Conservation (phyloP, 768 basidiomycete genomes). For the Kwoniella dejecticola region DNA sequence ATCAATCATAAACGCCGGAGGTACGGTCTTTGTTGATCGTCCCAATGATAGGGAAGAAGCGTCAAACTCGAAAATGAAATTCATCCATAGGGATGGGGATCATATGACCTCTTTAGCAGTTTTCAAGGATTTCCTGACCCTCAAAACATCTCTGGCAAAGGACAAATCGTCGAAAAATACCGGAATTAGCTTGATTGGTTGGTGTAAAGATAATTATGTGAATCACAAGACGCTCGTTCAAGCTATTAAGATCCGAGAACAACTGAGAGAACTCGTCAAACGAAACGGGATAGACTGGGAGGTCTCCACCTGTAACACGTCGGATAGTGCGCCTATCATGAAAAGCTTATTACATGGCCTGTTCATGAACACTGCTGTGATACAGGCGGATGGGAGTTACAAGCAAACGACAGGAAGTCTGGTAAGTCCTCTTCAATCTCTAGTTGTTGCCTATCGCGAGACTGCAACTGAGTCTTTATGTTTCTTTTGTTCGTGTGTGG, state of each 20-base stretch:
- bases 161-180: conserved; percentile 4
- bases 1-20: conserved; percentile 76
- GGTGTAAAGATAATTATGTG: conserved; percentile 82
- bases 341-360: conserved; percentile 74
- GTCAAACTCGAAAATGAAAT: conserved; percentile 68
- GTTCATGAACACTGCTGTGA: conserved; percentile 76
- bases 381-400: conserved; percentile 83
- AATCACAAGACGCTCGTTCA: conserved; percentile 79
- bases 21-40: conserved; percentile 75
- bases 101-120: conserved; percentile 87
- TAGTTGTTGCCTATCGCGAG: background rate
- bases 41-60: conserved; percentile 70
- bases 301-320: conserved; percentile 59
- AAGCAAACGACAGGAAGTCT: conserved; percentile 62
- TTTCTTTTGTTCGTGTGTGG: background rate
- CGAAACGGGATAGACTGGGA: conserved; percentile 66
- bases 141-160: conserved; percentile 15
- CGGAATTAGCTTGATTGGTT: conserved; percentile 56
- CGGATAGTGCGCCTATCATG: conserved; percentile 68
- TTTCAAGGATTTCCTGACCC: conserved; percentile 75
- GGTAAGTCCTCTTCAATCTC: conserved; percentile 43
- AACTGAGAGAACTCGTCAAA: conserved; percentile 70
- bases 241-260: conserved; percentile 75
- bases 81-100: conserved; percentile 81
- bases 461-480: no score